Conservation (phyloP, 495 filamentous ascomycete genomes). For the Aspergillus ellipticus region DNA sequence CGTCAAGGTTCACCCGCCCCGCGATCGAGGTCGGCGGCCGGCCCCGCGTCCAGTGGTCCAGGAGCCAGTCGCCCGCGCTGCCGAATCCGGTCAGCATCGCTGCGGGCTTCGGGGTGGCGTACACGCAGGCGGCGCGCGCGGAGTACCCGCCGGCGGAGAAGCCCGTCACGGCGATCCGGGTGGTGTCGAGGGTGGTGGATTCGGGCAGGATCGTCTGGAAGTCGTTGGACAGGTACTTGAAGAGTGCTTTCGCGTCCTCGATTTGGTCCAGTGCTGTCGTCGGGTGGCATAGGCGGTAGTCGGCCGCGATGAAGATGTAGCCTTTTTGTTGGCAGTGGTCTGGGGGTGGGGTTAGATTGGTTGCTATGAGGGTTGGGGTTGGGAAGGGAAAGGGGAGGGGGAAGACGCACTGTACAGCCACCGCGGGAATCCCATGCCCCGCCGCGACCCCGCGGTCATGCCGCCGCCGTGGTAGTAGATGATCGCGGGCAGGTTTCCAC, state of each 20-base stretch:
- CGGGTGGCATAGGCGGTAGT: conserved; percentile 29
- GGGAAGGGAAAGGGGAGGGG: neutral
- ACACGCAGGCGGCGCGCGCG: conserved; percentile 33
- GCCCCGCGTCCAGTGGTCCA: conserved; percentile 23
- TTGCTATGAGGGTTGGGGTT: neutral
- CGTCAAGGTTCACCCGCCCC: conserved; percentile 10
- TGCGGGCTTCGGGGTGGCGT: conserved; percentile 30
- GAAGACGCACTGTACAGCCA: conserved; percentile 19
- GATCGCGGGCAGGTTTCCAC: conserved; percentile 24
- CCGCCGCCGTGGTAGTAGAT: conserved; percentile 39
- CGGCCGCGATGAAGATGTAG: conserved; percentile 28
- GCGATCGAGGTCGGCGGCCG: conserved; percentile 17
- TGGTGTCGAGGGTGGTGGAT: conserved; percentile 16
- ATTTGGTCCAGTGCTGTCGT: conserved; percentile 25
- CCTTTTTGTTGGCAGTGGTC: conserved; percentile 22
- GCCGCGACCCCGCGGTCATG: conserved; percentile 31
- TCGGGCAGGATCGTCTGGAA: conserved; percentile 15
- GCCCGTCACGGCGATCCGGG: conserved; percentile 32
- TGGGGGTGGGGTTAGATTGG: neutral
- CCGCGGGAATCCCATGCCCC: conserved; percentile 10
- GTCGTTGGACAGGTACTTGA: conserved; percentile 17
- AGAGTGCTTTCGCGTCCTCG: conserved; percentile 22
- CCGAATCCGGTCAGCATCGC: conserved; percentile 30
- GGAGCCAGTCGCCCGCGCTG: conserved; percentile 26
- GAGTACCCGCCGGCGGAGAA: conserved; percentile 35